A percentile compares a stretch with the other conserved stretches of the same genome.
These are phyloP conservation scores for Pluteus cervinus DNA, from an alignment of 768 basidiomycete genomes.

Conservation along the genomic window DNA sequence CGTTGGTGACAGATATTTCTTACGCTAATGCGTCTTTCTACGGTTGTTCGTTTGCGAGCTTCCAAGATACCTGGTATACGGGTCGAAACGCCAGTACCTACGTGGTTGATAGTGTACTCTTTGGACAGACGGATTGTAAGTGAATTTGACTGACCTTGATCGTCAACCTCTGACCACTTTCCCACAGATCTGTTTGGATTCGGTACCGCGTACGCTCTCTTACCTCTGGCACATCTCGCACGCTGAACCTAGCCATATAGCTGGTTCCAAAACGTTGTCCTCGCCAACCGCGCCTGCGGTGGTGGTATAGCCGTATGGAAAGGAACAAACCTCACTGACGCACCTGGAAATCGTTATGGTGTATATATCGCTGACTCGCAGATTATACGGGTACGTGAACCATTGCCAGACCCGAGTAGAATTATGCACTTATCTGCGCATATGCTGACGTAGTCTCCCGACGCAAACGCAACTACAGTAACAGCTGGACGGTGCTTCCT, in stretches of 20 bases:
- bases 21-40: conserved; percentile 68
- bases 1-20: conserved; percentile 55
- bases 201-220: conserved; percentile 43
- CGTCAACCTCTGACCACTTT: background rate
- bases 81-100: conserved; percentile 54
- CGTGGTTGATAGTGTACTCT: conserved; percentile 55
- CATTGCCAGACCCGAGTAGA: background rate
- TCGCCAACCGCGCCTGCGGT: conserved; percentile 60
- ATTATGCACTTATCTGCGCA: background rate
- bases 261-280: conserved; percentile 53
- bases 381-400: conserved; percentile 44
- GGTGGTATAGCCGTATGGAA: conserved; percentile 65
- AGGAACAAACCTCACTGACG: conserved; percentile 48
- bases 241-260: conserved; percentile 19
- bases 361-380: conserved; percentile 50
- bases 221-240: background rate
- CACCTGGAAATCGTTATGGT: conserved; percentile 45
- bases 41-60: conserved; percentile 54
- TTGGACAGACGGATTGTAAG: conserved; percentile 60
- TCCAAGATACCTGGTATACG: conserved; percentile 63
- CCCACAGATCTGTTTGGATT: conserved; percentile 50
- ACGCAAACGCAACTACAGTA: conserved; percentile 44
- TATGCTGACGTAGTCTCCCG: conserved; percentile 39
- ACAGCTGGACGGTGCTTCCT: conserved; percentile 44
- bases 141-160: conserved; percentile 4